Conservation (phyloP, 2,329 filamentous ascomycete species). For the Fusarium decemcellulare region DNA sequence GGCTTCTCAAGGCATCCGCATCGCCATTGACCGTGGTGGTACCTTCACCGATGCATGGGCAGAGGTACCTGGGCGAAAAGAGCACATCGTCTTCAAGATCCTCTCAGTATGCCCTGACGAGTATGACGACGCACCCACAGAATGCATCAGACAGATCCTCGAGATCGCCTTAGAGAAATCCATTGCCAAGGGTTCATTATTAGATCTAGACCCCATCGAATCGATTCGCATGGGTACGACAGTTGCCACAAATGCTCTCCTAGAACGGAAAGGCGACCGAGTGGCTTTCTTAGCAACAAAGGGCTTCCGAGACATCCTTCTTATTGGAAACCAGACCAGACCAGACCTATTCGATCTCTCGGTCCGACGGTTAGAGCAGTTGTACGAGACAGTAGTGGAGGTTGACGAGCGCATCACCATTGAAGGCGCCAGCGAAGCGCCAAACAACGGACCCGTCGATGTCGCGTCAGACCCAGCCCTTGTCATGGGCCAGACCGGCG, state of each 20-base stretch:
- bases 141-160: conserved; percentile 73
- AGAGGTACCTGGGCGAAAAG: conserved; percentile 33
- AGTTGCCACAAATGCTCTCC: conserved; percentile 82
- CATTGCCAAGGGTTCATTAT: conserved; percentile 51
- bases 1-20: conserved; percentile 44
- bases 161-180: conserved; percentile 51
- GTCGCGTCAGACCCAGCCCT: conserved; percentile 66
- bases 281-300: conserved; percentile 80
- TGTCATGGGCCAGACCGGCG: conserved; percentile 76
- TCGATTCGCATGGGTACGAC: conserved; percentile 87
- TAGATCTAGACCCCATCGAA: conserved; percentile 61
- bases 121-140: conserved; percentile 80
- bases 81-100: conserved; percentile 46
- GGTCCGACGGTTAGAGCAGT: conserved; percentile 76
- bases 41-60: conserved; percentile 49
- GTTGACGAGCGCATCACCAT: conserved; percentile 82
- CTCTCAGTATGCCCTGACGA: conserved; percentile 74
- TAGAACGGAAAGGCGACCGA: conserved; percentile 80
- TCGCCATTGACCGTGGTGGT: conserved; percentile 48
- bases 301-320: conserved; percentile 79
- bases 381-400: conserved; percentile 80
- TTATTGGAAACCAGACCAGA: conserved; percentile 81
- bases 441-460: conserved; percentile 64
- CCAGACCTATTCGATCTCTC: conserved; percentile 82
- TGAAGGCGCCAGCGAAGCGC: conserved; percentile 81